phyloP scores from a whole-genome alignment of 1,284 basidiomycete genomes.

The Hemileia vastatrix region DNA sequence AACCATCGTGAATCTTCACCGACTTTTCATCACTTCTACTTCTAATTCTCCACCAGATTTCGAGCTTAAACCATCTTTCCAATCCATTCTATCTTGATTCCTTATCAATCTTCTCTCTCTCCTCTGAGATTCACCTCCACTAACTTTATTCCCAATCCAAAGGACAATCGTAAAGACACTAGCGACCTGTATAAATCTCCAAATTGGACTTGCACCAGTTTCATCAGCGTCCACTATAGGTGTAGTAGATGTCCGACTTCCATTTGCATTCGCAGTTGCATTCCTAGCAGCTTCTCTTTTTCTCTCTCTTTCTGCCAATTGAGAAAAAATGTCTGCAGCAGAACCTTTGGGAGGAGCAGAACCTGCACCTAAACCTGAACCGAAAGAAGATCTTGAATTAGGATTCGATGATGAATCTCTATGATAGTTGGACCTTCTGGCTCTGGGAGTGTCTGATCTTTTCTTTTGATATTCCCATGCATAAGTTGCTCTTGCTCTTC shows the following conservation, averaged over 20 bases:
- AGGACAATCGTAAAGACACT: no score
- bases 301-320: constrained; percentile 25
- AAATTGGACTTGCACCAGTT: no score
- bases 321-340: constrained; percentile 24
- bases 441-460: constrained; percentile 10
- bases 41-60: no score
- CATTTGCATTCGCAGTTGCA: not conserved
- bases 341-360: constrained; percentile 10
- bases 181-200: no score
- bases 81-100: no score
- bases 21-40: no score
- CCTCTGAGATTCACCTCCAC: no score
- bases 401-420: not conserved
- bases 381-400: constrained; percentile 2
- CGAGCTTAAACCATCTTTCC: no score
- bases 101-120: no score
- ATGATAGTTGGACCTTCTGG: not conserved
- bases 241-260: constrained; percentile 23
- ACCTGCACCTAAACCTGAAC: not conserved
- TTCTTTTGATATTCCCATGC: constrained; percentile 40
- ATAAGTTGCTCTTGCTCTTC: constrained; percentile 35
- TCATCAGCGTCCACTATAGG: not conserved
- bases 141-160: no score
- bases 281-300: constrained; percentile 8
- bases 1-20: no score